phyloP scores from a whole-genome alignment of 345 rosid species.

The Cochlearia excelsa region DNA sequence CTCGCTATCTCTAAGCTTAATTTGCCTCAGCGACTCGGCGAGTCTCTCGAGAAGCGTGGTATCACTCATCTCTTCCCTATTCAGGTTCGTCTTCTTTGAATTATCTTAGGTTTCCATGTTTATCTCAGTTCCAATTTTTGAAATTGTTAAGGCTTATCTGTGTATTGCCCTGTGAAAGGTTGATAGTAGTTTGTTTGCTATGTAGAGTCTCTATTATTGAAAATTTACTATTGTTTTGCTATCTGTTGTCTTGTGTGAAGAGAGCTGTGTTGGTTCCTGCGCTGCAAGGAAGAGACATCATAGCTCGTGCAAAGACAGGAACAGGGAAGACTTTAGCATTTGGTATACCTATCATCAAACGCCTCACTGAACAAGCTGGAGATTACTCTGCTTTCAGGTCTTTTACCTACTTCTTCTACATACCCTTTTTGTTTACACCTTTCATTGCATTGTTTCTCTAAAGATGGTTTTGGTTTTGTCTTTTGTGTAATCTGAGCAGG shows the following conservation, averaged over 20 bases:
- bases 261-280: constrained; percentile 92
- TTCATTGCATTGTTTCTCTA: no score
- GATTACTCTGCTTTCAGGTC: constrained; percentile 51
- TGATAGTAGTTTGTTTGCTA: no score
- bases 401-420: not conserved
- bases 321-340: constrained; percentile 99
- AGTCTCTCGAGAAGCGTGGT: constrained; percentile 72
- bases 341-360: constrained; percentile 86
- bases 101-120: no score
- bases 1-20: constrained; percentile 69
- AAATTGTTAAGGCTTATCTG: no score
- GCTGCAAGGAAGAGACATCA: constrained; percentile 77
- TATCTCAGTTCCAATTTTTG: no score
- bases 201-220: no score
- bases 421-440: not conserved
- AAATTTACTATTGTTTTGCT: no score
- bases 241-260: constrained; percentile 29
- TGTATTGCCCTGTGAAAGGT: no score
- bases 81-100: constrained; percentile 46
- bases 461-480: not conserved
- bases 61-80: constrained; percentile 92
- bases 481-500: constrained; percentile 36
- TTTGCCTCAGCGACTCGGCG: constrained; percentile 72
- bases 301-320: constrained; percentile 98
- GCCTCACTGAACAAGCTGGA: constrained; percentile 61